phyloP scores from a whole-genome alignment of 78 protist genomes.

The Dictyostelium citrinum region DNA sequence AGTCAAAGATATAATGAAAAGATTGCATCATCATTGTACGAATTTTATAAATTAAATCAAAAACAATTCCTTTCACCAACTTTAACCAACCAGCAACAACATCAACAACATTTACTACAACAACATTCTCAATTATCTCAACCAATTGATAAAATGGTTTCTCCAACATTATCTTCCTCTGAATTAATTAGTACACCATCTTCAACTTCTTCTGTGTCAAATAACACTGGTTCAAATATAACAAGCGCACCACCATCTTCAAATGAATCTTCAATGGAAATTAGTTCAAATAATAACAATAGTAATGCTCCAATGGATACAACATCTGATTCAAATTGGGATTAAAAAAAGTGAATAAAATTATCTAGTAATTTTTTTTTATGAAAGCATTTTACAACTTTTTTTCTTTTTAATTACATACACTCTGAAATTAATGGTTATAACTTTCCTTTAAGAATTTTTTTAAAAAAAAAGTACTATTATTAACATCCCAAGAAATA shows the following conservation, averaged over 20 bases:
- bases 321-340: neutral
- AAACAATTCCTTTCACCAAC: constrained; percentile 4
- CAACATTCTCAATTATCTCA: neutral
- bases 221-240: neutral
- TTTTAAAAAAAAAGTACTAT: too few species aligned
- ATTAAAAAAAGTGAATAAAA: neutral
- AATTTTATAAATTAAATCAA: neutral
- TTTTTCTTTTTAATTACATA: too few species aligned
- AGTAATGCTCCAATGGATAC: neutral
- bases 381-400: too few species aligned
- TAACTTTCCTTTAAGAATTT: too few species aligned
- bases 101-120: neutral
- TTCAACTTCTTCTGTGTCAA: neutral
- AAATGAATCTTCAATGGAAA: neutral
- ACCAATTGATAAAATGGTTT: neutral
- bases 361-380: too few species aligned
- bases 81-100: neutral
- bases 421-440: too few species aligned
- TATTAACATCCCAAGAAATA: too few species aligned
- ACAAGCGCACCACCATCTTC: neutral
- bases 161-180: neutral
- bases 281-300: neutral
- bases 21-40: neutral
- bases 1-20: neutral
- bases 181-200: neutral